Conservation (phyloP, 192 early-diverging fungal species). For the Linderina pennispora region DNA sequence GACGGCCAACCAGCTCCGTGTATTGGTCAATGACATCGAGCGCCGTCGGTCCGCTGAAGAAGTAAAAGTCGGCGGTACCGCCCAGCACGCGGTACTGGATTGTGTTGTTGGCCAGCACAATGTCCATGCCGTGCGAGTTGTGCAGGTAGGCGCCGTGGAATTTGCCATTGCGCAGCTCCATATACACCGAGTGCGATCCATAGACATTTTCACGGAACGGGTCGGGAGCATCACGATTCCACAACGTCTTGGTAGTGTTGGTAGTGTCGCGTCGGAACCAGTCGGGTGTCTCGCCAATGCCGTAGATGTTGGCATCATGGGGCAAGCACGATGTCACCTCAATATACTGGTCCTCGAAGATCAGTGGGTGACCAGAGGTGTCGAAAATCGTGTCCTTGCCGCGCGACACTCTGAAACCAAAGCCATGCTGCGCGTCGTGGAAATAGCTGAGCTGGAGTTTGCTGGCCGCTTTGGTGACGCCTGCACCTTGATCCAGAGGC, state of each 20-base stretch:
- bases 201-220: constrained; percentile 53
- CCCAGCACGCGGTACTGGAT: constrained; percentile 62
- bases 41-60: constrained; percentile 52
- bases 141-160: constrained; percentile 52
- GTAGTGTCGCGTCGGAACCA: constrained; percentile 46
- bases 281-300: constrained; percentile 56
- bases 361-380: constrained; percentile 35
- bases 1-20: constrained; percentile 58
- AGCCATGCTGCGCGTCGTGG: constrained; percentile 12
- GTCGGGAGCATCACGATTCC: constrained; percentile 42
- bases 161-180: constrained; percentile 53
- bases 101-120: constrained; percentile 39
- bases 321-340: constrained; percentile 56
- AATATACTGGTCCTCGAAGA: constrained; percentile 63
- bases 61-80: constrained; percentile 58
- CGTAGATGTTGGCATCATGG: constrained; percentile 56
- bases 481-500: constrained; percentile 8
- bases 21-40: constrained; percentile 48
- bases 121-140: constrained; percentile 67
- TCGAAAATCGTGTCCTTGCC: constrained; percentile 23
- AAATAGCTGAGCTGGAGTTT: constrained; percentile 7
- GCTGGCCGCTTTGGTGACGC: constrained; percentile 3
- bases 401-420: constrained; percentile 29
- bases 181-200: constrained; percentile 58
- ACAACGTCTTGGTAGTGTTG: constrained; percentile 37